Evolutionary conservation across 495 filamentous ascomycete species (phyloP), one percentile per base, ranked within the genome.

Genomic region (Penicillium samsonianum): DNA sequence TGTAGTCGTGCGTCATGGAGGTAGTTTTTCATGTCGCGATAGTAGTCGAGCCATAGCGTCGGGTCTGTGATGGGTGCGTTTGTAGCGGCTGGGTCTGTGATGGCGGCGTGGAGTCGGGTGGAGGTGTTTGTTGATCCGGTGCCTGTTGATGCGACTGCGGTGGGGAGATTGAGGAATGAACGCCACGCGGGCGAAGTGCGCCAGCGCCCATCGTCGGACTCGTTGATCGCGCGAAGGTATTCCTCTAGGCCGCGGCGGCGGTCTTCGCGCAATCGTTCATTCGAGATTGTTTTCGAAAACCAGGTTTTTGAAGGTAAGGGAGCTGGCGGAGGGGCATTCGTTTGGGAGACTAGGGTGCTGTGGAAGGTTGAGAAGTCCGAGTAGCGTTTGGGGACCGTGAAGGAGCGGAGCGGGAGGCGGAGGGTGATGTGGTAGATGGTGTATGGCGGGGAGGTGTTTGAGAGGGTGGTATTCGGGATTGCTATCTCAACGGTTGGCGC

Each of bases 391-490:
- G 87, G 85, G 58, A 96, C 80, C 66, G 87, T 88, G 69, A 91
- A 90, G 51, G 90, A 91, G 57, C 91, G 89, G 50, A 98, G 85
- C 9, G 94, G 92, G 4, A 93, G 86, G 57, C 90, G 87, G 62
- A 97, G 80, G 33, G 85, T 87, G 71, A 98, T 91, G 78, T 94
- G 90, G 81, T 98, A 98, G 73, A 90, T 75, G 1, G 94, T 98
- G 79, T 88, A 90, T 1, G 90, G 85, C 63, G 92, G 94, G 26
- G 79, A 72, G 31, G 76, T 78, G 43, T 78, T 75, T 14, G 82
- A 79, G 50, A 87, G 75, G 55, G 83, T 87, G 10, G 90, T 88
- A 31, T 79, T 84, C 28, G 91, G 91, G 69, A 96, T 92, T 56
- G 88, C 83, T 72, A 96, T 89, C 60, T 92, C 87, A 65, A 90